These are phyloP conservation scores for Aspergillus arachidicola DNA, from an alignment of 2,329 filamentous ascomycete species.

Conservation along the genomic window DNA sequence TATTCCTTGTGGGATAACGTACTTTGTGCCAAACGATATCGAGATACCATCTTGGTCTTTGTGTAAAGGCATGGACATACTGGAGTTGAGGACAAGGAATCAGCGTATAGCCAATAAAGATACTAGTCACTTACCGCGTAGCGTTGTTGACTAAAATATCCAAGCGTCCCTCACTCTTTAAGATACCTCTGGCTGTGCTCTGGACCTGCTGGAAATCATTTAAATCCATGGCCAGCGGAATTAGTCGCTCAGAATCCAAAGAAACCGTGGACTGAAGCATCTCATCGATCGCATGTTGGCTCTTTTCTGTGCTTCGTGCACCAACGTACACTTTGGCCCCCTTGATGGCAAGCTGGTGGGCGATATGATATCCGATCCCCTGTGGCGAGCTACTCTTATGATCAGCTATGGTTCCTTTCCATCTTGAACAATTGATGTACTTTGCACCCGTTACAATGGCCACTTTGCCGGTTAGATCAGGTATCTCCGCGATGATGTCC, in stretches of 20 bases:
- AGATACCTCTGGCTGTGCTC: background rate
- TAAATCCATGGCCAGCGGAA: background rate
- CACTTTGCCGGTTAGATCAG: background rate
- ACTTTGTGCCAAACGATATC: background rate
- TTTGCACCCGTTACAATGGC: constrained; percentile 6
- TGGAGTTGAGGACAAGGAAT: too few species aligned
- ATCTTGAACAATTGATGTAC: background rate
- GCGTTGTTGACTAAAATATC: background rate
- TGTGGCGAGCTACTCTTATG: background rate
- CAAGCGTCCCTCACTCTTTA: background rate
- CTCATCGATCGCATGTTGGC: background rate
- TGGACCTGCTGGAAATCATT: background rate
- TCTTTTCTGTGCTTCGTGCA: background rate
- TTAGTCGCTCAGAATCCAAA: background rate
- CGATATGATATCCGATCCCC: constrained; percentile 1
- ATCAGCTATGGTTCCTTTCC: background rate
- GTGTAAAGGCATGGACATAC: background rate
- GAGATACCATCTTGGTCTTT: background rate
- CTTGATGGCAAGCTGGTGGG: constrained; percentile 2
- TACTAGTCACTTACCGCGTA: background rate
- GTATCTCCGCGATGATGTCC: constrained; percentile 1
- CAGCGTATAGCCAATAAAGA: background rate
- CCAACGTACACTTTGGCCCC: background rate
- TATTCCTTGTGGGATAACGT: background rate
- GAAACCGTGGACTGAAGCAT: background rate